phyloP scores from a whole-genome alignment of 176 grass and related monocot genomes.

The Alopecurus myosuroides region DNA sequence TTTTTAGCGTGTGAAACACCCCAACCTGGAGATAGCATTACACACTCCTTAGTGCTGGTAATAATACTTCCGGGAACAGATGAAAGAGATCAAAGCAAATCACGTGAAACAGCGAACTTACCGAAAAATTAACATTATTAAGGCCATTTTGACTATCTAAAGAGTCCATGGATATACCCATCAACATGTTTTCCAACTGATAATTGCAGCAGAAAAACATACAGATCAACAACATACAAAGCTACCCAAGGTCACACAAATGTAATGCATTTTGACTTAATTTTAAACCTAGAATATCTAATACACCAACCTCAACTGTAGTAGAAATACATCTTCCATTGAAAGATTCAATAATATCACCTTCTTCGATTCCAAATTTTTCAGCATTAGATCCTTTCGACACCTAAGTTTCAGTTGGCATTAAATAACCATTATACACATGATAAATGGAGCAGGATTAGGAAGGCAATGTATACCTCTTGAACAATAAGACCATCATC shows the following conservation, averaged over 20 bases:
- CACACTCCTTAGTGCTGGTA: not conserved
- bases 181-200: conserved; percentile 8
- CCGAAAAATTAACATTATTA: not conserved
- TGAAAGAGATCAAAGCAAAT: not conserved
- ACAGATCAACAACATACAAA: not conserved
- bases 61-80: not conserved
- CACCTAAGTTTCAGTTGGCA: not conserved
- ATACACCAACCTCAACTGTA: not conserved
- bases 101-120: not conserved
- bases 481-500: conserved; percentile 10
- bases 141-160: too few species aligned
- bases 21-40: not conserved
- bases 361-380: not conserved
- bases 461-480: not conserved
- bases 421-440: not conserved
- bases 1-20: not conserved
- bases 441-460: not conserved
- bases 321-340: not conserved
- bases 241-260: not conserved
- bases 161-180: too few species aligned
- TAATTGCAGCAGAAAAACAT: not conserved
- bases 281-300: not conserved
- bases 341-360: not conserved
- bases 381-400: not conserved
- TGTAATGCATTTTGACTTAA: not conserved